Evolutionary conservation across 495 filamentous ascomycete genomes (phyloP), one percentile per base, ranked within the genome.

Genomic region (Pyronema domesticum): DNA sequence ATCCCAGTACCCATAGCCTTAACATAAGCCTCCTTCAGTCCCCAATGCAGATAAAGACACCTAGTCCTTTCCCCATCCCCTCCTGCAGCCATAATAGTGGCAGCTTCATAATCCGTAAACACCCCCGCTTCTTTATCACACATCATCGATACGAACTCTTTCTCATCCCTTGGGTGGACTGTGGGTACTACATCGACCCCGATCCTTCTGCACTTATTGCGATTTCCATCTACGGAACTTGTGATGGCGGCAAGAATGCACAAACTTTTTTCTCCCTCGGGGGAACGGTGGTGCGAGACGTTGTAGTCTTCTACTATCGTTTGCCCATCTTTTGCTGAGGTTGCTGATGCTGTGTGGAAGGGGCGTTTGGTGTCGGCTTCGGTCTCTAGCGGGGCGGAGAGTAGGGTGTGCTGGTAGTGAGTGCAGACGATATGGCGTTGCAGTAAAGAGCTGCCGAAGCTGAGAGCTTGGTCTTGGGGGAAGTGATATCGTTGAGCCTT

Each of bases 21-120:
- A 46, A 57, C 61, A 39, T 65, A 65, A n/a, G 63, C 63, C 39
- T 65, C 63, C 43, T 65, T 65, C 40, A 65, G 10, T 13, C 56
- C 62, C 63, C 63, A 65, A 42, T 59, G 52, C 43, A 65, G 51
- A 9, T 60, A 65, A 30, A 65, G 33, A 54, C 55, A 49, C 51
- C 54, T 59, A 4, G 62, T 51, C 14, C 36, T 54, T 35, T 58
- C 57, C 48, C 46, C 23, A 53, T 52, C 44, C 47, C 57, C 7
- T 1, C 52, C 14, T 18, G 54, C 17, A 48, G 50, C 9, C 49
- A 54, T 36, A 51, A 35, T 19, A 9, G 30, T 35, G 18, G 17
- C 37, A 33, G 54, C 46, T 57, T 65, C 63, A 46, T 23, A 19
- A 6, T 37, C 14, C 7, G 63, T 65, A 30, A 65, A 65, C 0